A percentile compares a stretch with the other conserved stretches of the same genome.
These are phyloP conservation scores for Stromatinia cepivora DNA, from an alignment of 2,329 filamentous ascomycete genomes.

Conservation along the genomic window DNA sequence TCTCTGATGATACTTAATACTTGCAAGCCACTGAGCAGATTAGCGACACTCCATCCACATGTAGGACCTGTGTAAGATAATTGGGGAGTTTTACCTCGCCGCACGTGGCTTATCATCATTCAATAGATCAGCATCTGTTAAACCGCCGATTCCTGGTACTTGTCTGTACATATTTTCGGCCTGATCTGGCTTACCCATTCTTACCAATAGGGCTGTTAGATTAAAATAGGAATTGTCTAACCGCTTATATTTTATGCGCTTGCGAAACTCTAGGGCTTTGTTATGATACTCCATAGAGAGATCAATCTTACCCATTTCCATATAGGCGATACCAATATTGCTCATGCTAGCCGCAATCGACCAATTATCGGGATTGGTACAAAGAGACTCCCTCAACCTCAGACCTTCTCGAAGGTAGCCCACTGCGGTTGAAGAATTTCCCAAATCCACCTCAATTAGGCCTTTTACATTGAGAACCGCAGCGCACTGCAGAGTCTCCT, in stretches of 20 bases:
- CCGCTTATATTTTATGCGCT: not conserved
- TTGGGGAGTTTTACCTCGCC: not conserved
- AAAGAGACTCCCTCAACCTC: too few relatives aligned
- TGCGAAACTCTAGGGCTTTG: not conserved
- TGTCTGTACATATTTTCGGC: not conserved
- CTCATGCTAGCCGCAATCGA: not conserved
- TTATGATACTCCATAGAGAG: not conserved
- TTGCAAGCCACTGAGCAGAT: not conserved
- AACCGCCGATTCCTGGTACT: not conserved
- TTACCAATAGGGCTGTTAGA: not conserved
- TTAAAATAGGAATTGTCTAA: not conserved
- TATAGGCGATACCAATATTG: slow-evolving; percentile 2
- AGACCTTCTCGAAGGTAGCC: not conserved
- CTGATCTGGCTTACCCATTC: not conserved
- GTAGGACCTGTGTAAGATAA: too few relatives aligned
- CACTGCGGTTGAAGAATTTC: not conserved
- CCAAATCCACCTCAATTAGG: not conserved
- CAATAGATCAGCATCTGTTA: not conserved
- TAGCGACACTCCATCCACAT: not conserved
- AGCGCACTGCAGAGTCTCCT: not conserved
- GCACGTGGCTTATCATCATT: not conserved
- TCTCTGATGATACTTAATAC: not conserved
- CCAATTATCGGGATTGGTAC: not conserved
- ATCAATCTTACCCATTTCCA: not conserved
- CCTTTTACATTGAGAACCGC: not conserved